Evolutionary conservation across 2,329 filamentous ascomycete genomes (phyloP).

Genomic region (Zymoseptoria pseudotritici): DNA sequence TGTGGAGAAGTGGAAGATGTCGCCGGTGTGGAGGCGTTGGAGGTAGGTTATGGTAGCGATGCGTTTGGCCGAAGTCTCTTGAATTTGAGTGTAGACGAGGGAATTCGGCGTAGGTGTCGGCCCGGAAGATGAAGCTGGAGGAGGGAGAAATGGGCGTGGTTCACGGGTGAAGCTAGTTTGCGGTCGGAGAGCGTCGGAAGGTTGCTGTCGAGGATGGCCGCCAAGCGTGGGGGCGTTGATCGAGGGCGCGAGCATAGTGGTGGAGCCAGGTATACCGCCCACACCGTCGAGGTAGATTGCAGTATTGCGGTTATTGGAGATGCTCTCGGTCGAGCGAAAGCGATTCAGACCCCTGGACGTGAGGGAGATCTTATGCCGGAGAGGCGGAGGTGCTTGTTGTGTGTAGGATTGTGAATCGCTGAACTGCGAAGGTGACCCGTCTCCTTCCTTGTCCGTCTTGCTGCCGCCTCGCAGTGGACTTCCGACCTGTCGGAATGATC

Average conservation of each 20-base stretch:
- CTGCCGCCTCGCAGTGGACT: not conserved
- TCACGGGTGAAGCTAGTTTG: constrained; percentile 19
- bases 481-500: not conserved
- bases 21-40: constrained; percentile 85
- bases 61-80: constrained; percentile 81
- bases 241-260: not conserved
- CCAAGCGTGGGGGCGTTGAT: not conserved
- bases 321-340: constrained; percentile 17
- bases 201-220: constrained; percentile 24
- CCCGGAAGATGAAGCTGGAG: constrained; percentile 6
- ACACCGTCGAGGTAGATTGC: constrained; percentile 9
- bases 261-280: not conserved
- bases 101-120: constrained; percentile 35
- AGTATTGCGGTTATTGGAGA: constrained; percentile 11
- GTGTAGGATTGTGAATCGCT: not conserved
- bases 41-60: constrained; percentile 93
- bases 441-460: not conserved
- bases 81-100: constrained; percentile 58
- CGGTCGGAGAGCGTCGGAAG: constrained; percentile 1
- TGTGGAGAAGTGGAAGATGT: constrained; percentile 97
- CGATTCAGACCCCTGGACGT: constrained; percentile 17
- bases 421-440: not conserved
- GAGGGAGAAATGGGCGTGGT: constrained; percentile 13
- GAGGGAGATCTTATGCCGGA: constrained; percentile 16
- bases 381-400: constrained; percentile 1